These are phyloP conservation scores for Teunomyces tritomae DNA, from an alignment of 805 yeast genomes.

Conservation along the genomic window DNA sequence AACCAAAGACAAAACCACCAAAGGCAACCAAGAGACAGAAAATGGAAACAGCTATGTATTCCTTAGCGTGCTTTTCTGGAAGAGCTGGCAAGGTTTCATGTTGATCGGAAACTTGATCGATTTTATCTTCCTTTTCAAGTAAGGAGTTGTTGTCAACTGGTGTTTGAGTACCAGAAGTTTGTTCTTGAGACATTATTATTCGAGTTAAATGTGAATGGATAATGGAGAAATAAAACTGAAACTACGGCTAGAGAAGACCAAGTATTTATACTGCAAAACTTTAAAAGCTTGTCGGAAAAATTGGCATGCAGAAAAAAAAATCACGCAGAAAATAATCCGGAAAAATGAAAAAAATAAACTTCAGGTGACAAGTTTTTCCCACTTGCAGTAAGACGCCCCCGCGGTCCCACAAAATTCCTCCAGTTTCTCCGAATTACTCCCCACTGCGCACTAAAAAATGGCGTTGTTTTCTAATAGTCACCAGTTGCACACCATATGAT, in stretches of 20 bases:
- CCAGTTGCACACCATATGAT: slow-evolving; percentile 2
- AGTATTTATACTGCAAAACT: slow-evolving; percentile 7
- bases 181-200: slow-evolving; percentile 22
- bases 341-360: background rate
- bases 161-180: slow-evolving; percentile 30
- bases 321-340: slow-evolving; percentile 1
- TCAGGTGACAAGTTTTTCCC: background rate
- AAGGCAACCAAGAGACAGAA: slow-evolving; percentile 27
- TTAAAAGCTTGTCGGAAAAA: background rate
- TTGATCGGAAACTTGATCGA: slow-evolving; percentile 3
- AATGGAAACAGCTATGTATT: slow-evolving; percentile 31
- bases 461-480: background rate
- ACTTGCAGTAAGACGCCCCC: background rate
- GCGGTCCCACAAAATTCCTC: slow-evolving; percentile 6
- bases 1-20: slow-evolving; percentile 30
- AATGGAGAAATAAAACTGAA: background rate
- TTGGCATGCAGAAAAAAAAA: background rate
- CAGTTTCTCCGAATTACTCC: slow-evolving; percentile 9
- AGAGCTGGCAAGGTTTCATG: slow-evolving; percentile 12
- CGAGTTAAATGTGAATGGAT: background rate
- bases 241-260: background rate
- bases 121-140: slow-evolving; percentile 22
- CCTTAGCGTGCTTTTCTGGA: slow-evolving; percentile 32
- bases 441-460: background rate
- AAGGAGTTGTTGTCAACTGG: slow-evolving; percentile 28